Evolutionary conservation across 2,329 filamentous ascomycete species (phyloP).

Genomic region (Daldinia sp.): DNA sequence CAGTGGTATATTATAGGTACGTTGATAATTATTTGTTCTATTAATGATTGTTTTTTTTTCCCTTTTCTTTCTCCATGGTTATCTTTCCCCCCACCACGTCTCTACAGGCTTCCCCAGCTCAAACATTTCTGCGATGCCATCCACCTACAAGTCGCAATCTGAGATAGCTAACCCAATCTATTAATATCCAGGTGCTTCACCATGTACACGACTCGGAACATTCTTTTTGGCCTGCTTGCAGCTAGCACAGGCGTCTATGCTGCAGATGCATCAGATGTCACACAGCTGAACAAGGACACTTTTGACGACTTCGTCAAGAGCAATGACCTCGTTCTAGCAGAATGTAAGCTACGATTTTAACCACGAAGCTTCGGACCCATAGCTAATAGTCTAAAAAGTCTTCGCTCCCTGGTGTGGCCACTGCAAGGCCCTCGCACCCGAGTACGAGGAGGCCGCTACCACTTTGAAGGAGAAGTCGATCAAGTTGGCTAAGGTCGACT

Average conservation of each 20-base stretch:
- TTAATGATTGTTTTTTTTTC: no score
- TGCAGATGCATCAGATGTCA: conserved; percentile 79
- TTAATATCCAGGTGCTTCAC: conserved; percentile 25
- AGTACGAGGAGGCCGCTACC: conserved; percentile 88
- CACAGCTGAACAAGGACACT: conserved; percentile 82
- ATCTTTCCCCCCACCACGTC: conserved; percentile 1
- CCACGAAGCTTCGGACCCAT: background rate
- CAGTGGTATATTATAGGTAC: conserved; percentile 29
- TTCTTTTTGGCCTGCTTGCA: conserved; percentile 63
- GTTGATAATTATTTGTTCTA: conserved; percentile 5
- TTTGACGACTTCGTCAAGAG: conserved; percentile 87
- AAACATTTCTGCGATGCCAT: background rate
- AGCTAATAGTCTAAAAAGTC: conserved; percentile 60
- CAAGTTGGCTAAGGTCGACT: conserved; percentile 87
- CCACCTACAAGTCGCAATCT: background rate
- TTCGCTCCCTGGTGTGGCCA: conserved; percentile 97
- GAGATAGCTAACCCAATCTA: conserved; percentile 11
- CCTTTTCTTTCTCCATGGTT: background rate
- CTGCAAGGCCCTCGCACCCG: conserved; percentile 96
- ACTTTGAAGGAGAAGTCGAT: conserved; percentile 88
- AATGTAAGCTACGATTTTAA: conserved; percentile 71
- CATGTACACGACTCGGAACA: conserved; percentile 45
- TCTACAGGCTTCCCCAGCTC: background rate
- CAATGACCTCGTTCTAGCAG: conserved; percentile 89
- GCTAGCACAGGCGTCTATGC: conserved; percentile 66